Base-by-base conservation (phyloP, 2,329 filamentous ascomycete genomes). In the Pseudonectria foliicola region DNA sequence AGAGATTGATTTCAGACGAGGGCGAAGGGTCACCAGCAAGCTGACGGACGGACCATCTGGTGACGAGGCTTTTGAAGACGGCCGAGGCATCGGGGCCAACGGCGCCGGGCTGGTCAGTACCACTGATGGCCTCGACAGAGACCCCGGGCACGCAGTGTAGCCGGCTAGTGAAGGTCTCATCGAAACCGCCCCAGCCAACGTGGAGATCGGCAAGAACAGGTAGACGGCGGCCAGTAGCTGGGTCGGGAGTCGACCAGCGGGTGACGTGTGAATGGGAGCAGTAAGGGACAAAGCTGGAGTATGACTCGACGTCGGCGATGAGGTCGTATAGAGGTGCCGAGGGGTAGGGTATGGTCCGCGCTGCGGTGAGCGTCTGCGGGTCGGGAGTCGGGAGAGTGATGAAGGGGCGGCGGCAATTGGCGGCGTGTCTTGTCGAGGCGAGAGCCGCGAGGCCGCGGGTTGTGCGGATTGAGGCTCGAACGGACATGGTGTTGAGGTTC, bases 251-350 rank as follows among this genome's bases (percentile, higher is more conserved):
- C 6, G 85, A 82, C 74, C 82, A 87, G 39, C 71, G 69, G 2
- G 87, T 95, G 27, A 96, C 87, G 41, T 70, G 73, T 25, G 85
- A 89, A 29, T 69, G 70, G 28, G 77, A 74, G 64, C 90, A 94
- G 73, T 93, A 95, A 10, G 92, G 92, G n/a, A 98, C 77, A 70
- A 96, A 98, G 46, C 69, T 60, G 25, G 73, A 68, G 74, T 98
- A 98, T 44, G 77, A 78, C 60, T 86, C 77, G 45, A 98, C 80
- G 61, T 95, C 87, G 63, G 88, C 80, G 59, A 98, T 89, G 35
- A 95, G 74, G 47, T 71, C 70, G 75, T 92, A 98, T 49, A 98
- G 79, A 2, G 77, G 68, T 4, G 62, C 53, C 23, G 78, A 68
- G 1, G 80, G 65, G 68, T 93, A 93, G 11, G 85, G 83, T 11